These are phyloP conservation scores for Cucurbita moschata DNA, from an alignment of 306 rosid genomes.

Conservation along the genomic window DNA sequence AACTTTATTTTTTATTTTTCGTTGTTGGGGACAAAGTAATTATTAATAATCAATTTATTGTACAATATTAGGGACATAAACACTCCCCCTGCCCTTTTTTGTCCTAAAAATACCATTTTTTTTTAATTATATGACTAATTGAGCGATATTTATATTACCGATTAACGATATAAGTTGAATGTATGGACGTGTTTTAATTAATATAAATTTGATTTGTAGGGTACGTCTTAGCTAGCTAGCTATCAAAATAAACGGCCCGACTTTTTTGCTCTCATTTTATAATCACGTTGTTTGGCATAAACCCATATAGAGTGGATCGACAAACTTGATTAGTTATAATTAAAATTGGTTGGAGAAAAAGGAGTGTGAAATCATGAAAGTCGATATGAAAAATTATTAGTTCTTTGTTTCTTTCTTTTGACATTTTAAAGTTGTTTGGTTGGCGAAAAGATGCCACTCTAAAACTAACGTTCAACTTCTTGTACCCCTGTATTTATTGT, in stretches of 20 bases:
- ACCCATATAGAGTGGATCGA: background rate
- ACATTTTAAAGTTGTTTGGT: background rate
- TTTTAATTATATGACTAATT: background rate
- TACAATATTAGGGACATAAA: background rate
- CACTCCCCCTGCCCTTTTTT: background rate
- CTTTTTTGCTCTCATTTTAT: background rate
- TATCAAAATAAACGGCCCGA: background rate
- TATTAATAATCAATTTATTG: background rate
- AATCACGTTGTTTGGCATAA: constrained; percentile 3
- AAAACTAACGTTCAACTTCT: too few species aligned
- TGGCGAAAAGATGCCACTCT: background rate
- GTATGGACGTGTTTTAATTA: background rate
- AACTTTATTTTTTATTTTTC: background rate
- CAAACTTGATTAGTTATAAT: background rate
- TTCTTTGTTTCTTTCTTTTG: background rate
- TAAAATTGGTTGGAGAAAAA: background rate
- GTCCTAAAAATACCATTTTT: background rate
- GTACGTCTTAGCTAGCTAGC: background rate
- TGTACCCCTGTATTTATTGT: too few species aligned
- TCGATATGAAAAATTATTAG: background rate
- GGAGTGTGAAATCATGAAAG: background rate
- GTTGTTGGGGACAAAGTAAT: background rate
- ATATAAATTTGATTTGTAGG: background rate
- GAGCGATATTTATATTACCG: background rate
- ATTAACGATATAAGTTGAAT: background rate